A percentile compares a stretch with the other conserved stretches of the same genome.
Conservation (phyloP, 371 early-diverging fungal species). For the Mortierella sp. region DNA sequence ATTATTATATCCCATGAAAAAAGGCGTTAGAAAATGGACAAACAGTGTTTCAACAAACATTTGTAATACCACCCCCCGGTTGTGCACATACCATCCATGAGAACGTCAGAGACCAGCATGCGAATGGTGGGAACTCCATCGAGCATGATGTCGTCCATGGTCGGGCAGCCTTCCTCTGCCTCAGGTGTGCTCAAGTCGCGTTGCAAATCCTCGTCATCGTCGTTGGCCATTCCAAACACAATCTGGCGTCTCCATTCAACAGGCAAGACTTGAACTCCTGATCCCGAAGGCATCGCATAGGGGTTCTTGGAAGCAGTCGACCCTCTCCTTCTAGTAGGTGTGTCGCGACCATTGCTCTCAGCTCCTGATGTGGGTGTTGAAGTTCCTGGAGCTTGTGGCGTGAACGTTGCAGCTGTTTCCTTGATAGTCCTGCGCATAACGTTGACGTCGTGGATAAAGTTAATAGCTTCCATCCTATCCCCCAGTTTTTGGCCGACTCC, state of each 20-base stretch:
- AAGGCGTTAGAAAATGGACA: background rate
- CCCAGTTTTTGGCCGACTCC: constrained; percentile 90
- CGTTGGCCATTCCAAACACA: constrained; percentile 76
- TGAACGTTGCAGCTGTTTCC: constrained; percentile 60
- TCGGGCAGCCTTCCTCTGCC: constrained; percentile 72
- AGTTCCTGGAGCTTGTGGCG: constrained; percentile 27
- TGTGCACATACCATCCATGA: constrained; percentile 78
- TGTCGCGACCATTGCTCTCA: constrained; percentile 32
- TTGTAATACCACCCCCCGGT: background rate
- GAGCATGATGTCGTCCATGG: constrained; percentile 81
- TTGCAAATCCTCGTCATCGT: constrained; percentile 62
- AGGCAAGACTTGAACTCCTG: constrained; percentile 86
- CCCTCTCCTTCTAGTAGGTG: constrained; percentile 37
- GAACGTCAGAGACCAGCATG: constrained; percentile 84
- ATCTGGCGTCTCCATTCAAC: constrained; percentile 88
- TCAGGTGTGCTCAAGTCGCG: constrained; percentile 70
- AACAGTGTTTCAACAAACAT: background rate
- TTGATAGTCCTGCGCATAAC: constrained; percentile 79
- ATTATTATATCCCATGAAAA: constrained; percentile 4
- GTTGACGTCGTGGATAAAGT: constrained; percentile 85
- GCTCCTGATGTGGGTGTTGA: constrained; percentile 26
- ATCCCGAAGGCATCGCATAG: constrained; percentile 26
- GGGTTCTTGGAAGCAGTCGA: constrained; percentile 33
- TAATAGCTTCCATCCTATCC: constrained; percentile 79
- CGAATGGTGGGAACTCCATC: constrained; percentile 89